Conservation (phyloP, 148 eudicot genomes). For the Drosera capensis region DNA sequence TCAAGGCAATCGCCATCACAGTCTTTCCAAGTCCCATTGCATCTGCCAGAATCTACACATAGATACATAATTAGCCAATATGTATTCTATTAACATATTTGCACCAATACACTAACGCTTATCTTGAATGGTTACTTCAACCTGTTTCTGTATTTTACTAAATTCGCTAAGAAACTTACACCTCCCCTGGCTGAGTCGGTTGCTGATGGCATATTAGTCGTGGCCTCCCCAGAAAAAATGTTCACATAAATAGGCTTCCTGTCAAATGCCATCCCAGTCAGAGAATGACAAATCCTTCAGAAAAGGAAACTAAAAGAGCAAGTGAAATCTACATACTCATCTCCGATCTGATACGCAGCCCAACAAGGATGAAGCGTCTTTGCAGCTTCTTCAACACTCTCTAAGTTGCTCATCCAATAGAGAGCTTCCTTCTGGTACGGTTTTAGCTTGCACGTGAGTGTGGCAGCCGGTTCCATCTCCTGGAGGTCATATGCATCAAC, state of each 20-base stretch:
- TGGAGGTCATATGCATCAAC: conserved; percentile 38
- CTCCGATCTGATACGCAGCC: conserved; percentile 43
- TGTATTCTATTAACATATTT: no score
- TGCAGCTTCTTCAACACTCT: conserved; percentile 32
- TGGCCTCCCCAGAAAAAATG: conserved; percentile 56
- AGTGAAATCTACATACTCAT: conserved; percentile 23
- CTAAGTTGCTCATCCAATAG: conserved; percentile 46
- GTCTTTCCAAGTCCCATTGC: conserved; percentile 83
- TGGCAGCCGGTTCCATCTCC: conserved; percentile 56
- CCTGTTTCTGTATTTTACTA: no score
- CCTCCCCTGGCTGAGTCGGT: conserved; percentile 53
- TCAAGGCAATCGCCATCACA: conserved; percentile 54
- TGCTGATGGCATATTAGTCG: conserved; percentile 47
- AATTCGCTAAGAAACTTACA: conserved; percentile 14
- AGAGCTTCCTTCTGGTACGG: conserved; percentile 74
- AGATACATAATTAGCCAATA: not conserved
- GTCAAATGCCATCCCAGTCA: not conserved
- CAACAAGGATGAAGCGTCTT: conserved; percentile 69
- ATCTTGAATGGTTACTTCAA: no score
- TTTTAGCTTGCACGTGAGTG: conserved; percentile 44
- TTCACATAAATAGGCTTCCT: conserved; percentile 59
- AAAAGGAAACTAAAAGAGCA: not conserved
- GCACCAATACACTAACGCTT: no score
- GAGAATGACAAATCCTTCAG: not conserved
- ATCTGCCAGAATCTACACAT: conserved; percentile 48